A percentile compares a stretch with the other conserved stretches of the same genome.
These are phyloP conservation scores for Botrytis squamosa DNA, from an alignment of 2,329 filamentous ascomycete species.

Conservation along the genomic window DNA sequence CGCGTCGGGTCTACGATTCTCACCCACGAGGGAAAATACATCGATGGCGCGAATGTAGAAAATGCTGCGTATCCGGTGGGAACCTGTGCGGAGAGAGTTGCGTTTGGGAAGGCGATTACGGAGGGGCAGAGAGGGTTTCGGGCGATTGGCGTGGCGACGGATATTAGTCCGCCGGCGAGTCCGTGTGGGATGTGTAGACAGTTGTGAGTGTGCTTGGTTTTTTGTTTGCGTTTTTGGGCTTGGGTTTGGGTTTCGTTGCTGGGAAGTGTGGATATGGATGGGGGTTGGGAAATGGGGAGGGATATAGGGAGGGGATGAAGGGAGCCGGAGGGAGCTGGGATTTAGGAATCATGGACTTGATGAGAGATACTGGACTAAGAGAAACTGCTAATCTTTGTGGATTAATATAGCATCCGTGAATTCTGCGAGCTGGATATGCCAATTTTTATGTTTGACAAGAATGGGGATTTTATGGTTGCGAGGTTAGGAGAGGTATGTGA, in stretches of 20 bases:
- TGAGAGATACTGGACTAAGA: neutral
- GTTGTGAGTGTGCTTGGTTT: constrained; percentile 58
- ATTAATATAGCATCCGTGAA: constrained; percentile 66
- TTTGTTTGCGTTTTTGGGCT: no score
- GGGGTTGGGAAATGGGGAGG: neutral
- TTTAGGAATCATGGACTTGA: neutral
- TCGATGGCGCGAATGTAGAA: constrained; percentile 82
- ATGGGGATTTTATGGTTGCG: constrained; percentile 69
- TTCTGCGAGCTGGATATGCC: constrained; percentile 69
- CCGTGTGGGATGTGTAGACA: constrained; percentile 97
- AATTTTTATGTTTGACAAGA: constrained; percentile 89
- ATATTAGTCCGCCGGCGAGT: constrained; percentile 66
- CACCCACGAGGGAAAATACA: constrained; percentile 48
- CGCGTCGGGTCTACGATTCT: constrained; percentile 84
- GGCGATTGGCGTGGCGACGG: constrained; percentile 82
- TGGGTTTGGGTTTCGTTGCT: neutral
- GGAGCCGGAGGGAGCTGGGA: neutral
- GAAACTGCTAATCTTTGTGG: neutral
- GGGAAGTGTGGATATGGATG: neutral
- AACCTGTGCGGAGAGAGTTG: constrained; percentile 94
- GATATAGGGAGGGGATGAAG: neutral
- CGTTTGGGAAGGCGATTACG: constrained; percentile 75
- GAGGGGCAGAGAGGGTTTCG: constrained; percentile 53
- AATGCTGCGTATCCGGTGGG: constrained; percentile 89
- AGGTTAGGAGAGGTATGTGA: constrained; percentile 62